These are phyloP conservation scores for Centrapalus pauciflorus DNA, from an alignment of 129 eudicot species.

Conservation along the genomic window DNA sequence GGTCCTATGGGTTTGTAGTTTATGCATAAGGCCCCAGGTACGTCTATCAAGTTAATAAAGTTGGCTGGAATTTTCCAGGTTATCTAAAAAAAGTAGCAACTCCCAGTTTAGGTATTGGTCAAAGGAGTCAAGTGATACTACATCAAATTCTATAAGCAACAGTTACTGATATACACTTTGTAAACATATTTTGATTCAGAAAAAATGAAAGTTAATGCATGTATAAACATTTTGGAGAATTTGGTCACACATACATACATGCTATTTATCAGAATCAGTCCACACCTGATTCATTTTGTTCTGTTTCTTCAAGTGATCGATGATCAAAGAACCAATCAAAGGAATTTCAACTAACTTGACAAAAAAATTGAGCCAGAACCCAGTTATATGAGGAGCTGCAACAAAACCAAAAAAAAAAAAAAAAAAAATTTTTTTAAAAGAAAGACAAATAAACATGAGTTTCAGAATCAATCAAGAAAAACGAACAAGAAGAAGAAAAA, in stretches of 20 bases:
- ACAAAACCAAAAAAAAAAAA: constrained; percentile 15
- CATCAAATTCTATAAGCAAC: not conserved
- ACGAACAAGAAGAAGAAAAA: not conserved
- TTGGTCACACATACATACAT: not conserved
- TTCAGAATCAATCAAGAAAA: not conserved
- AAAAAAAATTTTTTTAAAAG: no score
- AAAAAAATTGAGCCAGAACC: constrained; percentile 39
- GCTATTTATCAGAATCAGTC: not conserved
- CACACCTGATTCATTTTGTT: constrained; percentile 64
- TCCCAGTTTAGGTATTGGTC: not conserved
- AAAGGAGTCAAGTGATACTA: not conserved
- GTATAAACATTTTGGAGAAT: not conserved
- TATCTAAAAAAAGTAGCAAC: no score
- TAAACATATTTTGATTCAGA: not conserved
- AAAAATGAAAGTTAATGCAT: not conserved
- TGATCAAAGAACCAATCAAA: constrained; percentile 52
- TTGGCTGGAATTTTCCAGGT: no score
- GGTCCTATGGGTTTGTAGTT: no score
- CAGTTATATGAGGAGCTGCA: constrained; percentile 80
- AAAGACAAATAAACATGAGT: not conserved
- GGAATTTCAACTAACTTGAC: constrained; percentile 58
- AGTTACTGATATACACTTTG: no score
- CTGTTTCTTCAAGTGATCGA: constrained; percentile 56
- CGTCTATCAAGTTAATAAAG: no score
- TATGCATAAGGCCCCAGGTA: no score